Evolutionary conservation across 2,329 filamentous ascomycete species (phyloP).

Genomic region (Alternaria incomplexa): DNA sequence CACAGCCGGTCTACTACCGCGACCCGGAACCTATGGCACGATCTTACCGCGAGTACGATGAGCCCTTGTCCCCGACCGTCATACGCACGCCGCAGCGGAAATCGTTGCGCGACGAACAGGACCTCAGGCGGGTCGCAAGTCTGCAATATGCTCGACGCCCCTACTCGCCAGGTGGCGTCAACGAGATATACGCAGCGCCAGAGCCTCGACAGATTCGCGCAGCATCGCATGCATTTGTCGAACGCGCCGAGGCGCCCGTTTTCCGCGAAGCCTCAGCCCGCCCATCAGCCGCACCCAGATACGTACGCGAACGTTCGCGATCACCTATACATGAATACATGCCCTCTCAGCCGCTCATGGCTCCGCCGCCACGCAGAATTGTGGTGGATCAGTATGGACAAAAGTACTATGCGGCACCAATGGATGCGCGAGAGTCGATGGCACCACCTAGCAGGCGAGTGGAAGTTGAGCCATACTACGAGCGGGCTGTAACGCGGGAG

Average conservation of each 20-base stretch:
- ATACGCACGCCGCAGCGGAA: conserved; percentile 49
- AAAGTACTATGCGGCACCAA: conserved; percentile 70
- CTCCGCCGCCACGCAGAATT: conserved; percentile 65
- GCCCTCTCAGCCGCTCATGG: conserved; percentile 50
- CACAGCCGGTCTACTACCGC: conserved; percentile 55
- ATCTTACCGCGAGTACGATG: conserved; percentile 52
- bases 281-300: conserved; percentile 44
- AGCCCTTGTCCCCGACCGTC: conserved; percentile 48
- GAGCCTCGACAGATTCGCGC: conserved; percentile 48
- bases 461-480: conserved; percentile 68
- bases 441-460: conserved; percentile 56
- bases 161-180: conserved; percentile 45
- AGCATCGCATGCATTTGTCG: conserved; percentile 51
- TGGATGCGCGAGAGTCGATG: conserved; percentile 60
- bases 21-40: conserved; percentile 45
- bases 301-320: conserved; percentile 51
- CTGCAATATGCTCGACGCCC: conserved; percentile 55
- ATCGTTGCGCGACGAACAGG: conserved; percentile 52
- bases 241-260: conserved; percentile 44
- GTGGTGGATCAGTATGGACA: conserved; percentile 84
- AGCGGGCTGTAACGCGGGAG: conserved; percentile 64
- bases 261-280: conserved; percentile 49
- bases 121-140: conserved; percentile 56
- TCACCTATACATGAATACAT: conserved; percentile 51
- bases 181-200: conserved; percentile 47